phyloP scores from a whole-genome alignment of 805 yeast species.

The Teunomyces gatunensis region DNA sequence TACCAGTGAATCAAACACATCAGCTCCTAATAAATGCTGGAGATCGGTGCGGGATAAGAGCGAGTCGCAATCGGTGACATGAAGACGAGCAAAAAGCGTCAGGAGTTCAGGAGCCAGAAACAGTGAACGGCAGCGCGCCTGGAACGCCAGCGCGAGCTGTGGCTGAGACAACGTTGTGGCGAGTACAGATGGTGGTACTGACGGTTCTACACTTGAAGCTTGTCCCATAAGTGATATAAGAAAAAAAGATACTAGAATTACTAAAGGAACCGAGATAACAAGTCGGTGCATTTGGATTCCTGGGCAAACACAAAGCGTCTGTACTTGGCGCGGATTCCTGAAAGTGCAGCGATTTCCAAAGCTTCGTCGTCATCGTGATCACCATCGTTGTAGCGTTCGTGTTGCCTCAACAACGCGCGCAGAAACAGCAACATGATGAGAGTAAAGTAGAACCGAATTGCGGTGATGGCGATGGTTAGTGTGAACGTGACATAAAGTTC shows the following conservation, averaged over 20 bases:
- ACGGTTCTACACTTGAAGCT: slow-evolving; percentile 10
- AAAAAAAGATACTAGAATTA: not conserved
- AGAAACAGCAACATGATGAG: slow-evolving; percentile 59
- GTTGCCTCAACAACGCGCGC: slow-evolving; percentile 49
- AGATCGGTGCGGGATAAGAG: slow-evolving; percentile 19
- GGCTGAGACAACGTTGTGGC: slow-evolving; percentile 6
- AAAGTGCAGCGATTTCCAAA: not conserved
- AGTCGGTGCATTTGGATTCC: slow-evolving; percentile 32
- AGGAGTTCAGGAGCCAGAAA: slow-evolving; percentile 19
- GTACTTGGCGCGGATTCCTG: slow-evolving; percentile 18
- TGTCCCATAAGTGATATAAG: slow-evolving; percentile 15
- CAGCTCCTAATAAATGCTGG: slow-evolving; percentile 14
- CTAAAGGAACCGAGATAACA: slow-evolving; percentile 17
- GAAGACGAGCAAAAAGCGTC: slow-evolving; percentile 13
- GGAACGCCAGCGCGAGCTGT: slow-evolving; percentile 20
- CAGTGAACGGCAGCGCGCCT: slow-evolving; percentile 12
- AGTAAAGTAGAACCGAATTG: slow-evolving; percentile 57
- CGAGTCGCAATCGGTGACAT: slow-evolving; percentile 15
- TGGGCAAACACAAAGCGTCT: slow-evolving; percentile 22
- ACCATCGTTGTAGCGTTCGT: slow-evolving; percentile 17
- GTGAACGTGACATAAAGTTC: slow-evolving; percentile 57
- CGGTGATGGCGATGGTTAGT: slow-evolving; percentile 47
- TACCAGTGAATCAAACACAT: not conserved
- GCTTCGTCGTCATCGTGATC: slow-evolving; percentile 28
- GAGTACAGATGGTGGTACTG: not conserved